phyloP scores from a whole-genome alignment of 129 eudicot species.

The Flaveria ramosissima region DNA sequence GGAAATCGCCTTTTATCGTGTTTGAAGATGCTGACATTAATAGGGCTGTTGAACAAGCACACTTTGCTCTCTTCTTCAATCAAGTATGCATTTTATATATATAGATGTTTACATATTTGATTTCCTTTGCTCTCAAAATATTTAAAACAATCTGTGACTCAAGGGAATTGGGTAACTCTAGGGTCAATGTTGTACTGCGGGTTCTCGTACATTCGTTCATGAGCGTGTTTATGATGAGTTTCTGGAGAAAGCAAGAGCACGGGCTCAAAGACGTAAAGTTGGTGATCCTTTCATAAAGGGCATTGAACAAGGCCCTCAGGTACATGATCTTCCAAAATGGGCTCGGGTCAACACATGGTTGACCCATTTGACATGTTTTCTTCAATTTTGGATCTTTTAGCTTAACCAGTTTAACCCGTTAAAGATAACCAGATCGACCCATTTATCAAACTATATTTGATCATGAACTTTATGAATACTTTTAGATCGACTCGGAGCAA shows the following conservation, averaged over 20 bases:
- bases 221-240: conserved; percentile 80
- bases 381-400: not conserved
- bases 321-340: conserved; percentile 20
- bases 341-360: not conserved
- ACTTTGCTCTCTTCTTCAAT: conserved; percentile 83
- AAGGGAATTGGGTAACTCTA: conserved; percentile 9
- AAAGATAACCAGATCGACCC: not conserved
- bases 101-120: not conserved
- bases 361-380: not conserved
- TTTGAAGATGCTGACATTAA: conserved; percentile 82
- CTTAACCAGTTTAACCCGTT: not conserved
- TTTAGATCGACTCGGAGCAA: conserved; percentile 74
- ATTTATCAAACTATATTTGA: not conserved
- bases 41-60: conserved; percentile 74
- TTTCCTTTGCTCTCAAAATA: not conserved
- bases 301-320: conserved; percentile 95
- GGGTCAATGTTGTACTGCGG: conserved; percentile 96
- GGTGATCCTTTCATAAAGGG: conserved; percentile 90
- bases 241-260: conserved; percentile 74
- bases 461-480: not conserved
- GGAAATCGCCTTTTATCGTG: conserved; percentile 86
- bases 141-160: not conserved
- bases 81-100: conserved; percentile 44
- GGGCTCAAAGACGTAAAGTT: conserved; percentile 73
- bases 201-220: conserved; percentile 84